A percentile compares a stretch with the other conserved stretches of the same genome.
These are phyloP conservation scores for Chlorencoelia australis DNA, from an alignment of 2,329 filamentous ascomycete species.

Conservation along the genomic window DNA sequence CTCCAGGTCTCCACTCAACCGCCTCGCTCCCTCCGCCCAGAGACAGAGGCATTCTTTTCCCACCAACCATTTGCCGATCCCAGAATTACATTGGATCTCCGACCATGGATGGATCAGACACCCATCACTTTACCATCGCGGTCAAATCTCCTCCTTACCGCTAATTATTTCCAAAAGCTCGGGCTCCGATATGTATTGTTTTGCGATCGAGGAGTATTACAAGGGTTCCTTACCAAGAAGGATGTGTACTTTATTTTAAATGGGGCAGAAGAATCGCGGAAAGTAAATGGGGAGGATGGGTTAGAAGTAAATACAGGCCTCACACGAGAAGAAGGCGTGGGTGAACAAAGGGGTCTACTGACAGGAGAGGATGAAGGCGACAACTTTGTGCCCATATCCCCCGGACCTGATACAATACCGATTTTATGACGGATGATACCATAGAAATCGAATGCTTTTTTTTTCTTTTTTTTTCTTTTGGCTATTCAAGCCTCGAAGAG, in stretches of 20 bases:
- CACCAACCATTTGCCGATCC: constrained; percentile 77
- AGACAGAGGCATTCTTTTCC: constrained; percentile 74
- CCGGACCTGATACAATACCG: constrained; percentile 12
- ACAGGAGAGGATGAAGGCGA: constrained; percentile 26
- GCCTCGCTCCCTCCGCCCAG: constrained; percentile 49
- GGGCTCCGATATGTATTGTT: constrained; percentile 87
- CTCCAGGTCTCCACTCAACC: constrained; percentile 50
- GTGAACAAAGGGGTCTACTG: constrained; percentile 36
- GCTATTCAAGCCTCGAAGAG: no score
- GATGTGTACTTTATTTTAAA: constrained; percentile 93
- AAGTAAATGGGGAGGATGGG: constrained; percentile 28
- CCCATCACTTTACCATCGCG: constrained; percentile 79
- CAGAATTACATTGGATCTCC: constrained; percentile 67
- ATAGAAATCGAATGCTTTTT: no score
- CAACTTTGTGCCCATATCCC: constrained; percentile 13
- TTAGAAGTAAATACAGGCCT: constrained; percentile 28
- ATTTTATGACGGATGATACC: constrained; percentile 22
- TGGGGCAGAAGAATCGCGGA: constrained; percentile 54
- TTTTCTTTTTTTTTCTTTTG: no score
- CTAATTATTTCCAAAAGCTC: constrained; percentile 89
- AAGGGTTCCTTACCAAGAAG: constrained; percentile 90
- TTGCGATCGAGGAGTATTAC: constrained; percentile 67
- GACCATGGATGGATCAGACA: constrained; percentile 98
- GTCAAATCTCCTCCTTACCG: constrained; percentile 70
- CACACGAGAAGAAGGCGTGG: constrained; percentile 30